Base-by-base conservation (phyloP, 805 yeast species). In the Pichia exigua region DNA sequence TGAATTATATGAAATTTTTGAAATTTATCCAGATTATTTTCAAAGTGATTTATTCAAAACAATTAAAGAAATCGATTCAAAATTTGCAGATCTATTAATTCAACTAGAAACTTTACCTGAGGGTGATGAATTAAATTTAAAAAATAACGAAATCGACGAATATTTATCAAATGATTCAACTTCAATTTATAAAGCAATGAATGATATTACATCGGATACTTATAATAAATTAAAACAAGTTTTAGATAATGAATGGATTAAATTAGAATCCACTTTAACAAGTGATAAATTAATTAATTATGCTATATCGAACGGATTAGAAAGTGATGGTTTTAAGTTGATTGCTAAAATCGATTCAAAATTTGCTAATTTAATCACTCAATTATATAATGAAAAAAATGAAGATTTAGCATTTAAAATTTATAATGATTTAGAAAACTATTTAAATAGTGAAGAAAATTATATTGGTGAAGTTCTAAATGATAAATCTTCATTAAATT, bases 1-100 rank as follows among this genome's bases (percentile, higher is more conserved):
- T 30, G 66, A 63, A 48, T 42, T 63, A n/a, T 60, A 58, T 48
- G 64, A 62, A 49, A 49, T 61, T 17, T 60, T 62, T 26, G 62
- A 61, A 42, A 50, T 48, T 38, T 57, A 56, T 47, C 57, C 60
- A 22, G 64, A 63, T 49, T 61, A 59, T 47, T 58, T 56, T 42
- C 39, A 45, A 1, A 54, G 59, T 32, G 50, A 48, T 26, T 41
- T 60, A 30, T 64, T 52, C 32, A 51, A 46, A 17, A 18, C 54
- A 5, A 42, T 64, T 22, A 45, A 57, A 35, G 46, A 51, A 38
- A 51, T 65, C 26, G 67, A 64, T 51, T 51, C 63, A 7, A 46
- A 52, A 38, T 65, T 65, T 48, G 58, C 59, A 13, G 22, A 51
- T 26, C 41, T 60, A 22, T 47, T 65, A 38, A 44, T 47, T n/a